Base-by-base conservation (phyloP, 2,329 filamentous ascomycete genomes). In the Fusarium penzigii region DNA sequence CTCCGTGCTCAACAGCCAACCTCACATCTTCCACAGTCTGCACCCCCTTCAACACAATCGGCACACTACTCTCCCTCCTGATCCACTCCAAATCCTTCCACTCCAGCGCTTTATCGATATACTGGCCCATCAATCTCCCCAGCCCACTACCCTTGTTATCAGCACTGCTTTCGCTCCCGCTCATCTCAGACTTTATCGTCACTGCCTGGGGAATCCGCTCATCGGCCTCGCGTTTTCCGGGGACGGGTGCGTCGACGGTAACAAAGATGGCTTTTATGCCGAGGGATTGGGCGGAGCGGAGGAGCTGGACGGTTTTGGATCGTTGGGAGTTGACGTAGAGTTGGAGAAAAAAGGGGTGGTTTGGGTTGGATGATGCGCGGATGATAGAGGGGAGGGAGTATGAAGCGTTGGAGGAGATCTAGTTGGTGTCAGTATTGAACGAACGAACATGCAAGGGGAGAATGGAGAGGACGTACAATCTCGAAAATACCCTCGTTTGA, bases 191-290 rank as follows among this genome's bases (percentile, higher is more conserved):
- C 17, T 59, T 58, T 5, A 72, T 53, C 14, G 77, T 74, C 38
- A 76, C 75, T 2, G 74, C 75, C 38, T 77, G 77, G 2, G 68
- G 65, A 17, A 80, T 73, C 3, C 80, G 76, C 59, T 83, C 80
- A 53, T 84, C 81, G 2, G 78, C 78, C 56, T 84, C 81, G 14
- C 82, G 77, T 59, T 84, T 81, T 0, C 80, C 80, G 0, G 79
- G 73, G 17, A 80, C 80, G 1, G 80, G 80, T 1, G 80, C 77
- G 49, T 84, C 81, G 5, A 82, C 80, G 0, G 81, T 84, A 17
- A 83, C 75, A 48, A 82, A 69, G 9, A 75, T 59, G n/a, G 70
- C 73, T 14, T 65, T 66, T 65, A 89, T 83, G 10, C 86, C 76
- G 1, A 76, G 70, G 14, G 59, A 62, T 38, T 65, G 63, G 20